Percentiles rank a stretch among this genome's conserved stretches.
Conservation (phyloP, 495 filamentous ascomycete species). For the Aspergillus bridgeri region DNA sequence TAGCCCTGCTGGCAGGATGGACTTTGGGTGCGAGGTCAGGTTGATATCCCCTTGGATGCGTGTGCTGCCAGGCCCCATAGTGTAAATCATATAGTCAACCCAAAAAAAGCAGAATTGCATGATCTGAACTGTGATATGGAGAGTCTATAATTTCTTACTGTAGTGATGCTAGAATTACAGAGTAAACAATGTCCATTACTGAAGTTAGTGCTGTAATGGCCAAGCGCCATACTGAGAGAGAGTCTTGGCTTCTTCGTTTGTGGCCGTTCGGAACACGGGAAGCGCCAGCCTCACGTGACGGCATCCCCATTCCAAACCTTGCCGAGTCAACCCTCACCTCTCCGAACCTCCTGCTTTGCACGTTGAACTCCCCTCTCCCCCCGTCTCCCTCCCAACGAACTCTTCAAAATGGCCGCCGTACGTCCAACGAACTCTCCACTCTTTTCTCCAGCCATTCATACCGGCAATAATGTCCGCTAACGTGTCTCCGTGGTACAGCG, state of each 20-base stretch:
- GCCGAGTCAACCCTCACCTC: slow-evolving; percentile 43
- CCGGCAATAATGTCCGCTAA: slow-evolving; percentile 26
- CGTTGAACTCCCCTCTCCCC: slow-evolving; percentile 41
- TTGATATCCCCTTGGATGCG: slow-evolving; percentile 26
- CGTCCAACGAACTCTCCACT: slow-evolving; percentile 34
- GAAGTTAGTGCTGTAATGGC: too few relatives aligned
- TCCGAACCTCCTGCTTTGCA: slow-evolving; percentile 40
- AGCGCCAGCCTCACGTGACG: slow-evolving; percentile 38
- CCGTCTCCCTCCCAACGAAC: slow-evolving; percentile 43
- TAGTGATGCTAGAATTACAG: too few relatives aligned
- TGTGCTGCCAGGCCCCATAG: slow-evolving; percentile 27
- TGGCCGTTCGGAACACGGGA: slow-evolving; percentile 35
- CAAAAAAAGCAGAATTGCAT: slow-evolving; percentile 38
- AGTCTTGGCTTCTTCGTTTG: slow-evolving; percentile 8
- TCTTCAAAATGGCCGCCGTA: slow-evolving; percentile 83
- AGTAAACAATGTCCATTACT: too few relatives aligned
- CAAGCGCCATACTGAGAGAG: too few relatives aligned
- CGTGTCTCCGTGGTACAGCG: slow-evolving; percentile 56
- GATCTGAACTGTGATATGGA: slow-evolving; percentile 16
- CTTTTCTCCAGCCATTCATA: neutral
- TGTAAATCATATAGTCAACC: slow-evolving; percentile 45
- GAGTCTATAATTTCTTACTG: neutral
- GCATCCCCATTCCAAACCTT: slow-evolving; percentile 42
- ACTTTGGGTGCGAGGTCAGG: slow-evolving; percentile 32
- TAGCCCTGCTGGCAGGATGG: slow-evolving; percentile 23